Evolutionary conservation across 192 early-diverging fungal genomes (phyloP), one percentile per base, ranked within the genome.

Genomic region (Umbelopsis vinacea): DNA sequence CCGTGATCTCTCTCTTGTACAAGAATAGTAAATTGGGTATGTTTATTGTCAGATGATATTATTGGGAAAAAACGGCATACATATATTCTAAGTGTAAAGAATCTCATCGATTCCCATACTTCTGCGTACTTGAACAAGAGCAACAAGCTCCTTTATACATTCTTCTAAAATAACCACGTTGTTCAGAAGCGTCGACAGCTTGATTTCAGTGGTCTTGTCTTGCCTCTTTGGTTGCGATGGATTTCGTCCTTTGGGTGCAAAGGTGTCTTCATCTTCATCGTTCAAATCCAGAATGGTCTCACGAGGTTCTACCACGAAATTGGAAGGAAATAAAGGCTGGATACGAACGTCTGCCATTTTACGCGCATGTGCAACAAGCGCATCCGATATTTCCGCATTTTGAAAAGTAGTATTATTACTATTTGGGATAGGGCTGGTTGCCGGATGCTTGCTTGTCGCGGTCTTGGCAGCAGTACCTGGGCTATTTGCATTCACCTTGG

Each of bases 101-200:
- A 86, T 79, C 72, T 89, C 85, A 75, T 93, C 92, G 48, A 90
- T 87, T n/a, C 92, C 91, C 46, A 90, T 79, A 76, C 89, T 89
- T 71, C 91, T 83, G 14, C 92, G 86, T 22, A 92, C 91, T 73
- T 94, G 92, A 43, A 96, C 81, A 15, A 93, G 82, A 19, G 94
- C 92, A 10, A 96, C 86, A 10, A 97, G 83, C 79, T 98, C 96
- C 73, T 98, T 98, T 46, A 93, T 90, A 19, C 90, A 89, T 79
- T 98, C 96, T 68, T 98, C 92, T 70, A 98, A 71, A 45, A 96
- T 92, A 24, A 98, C 90, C 26, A 95, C 92, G 81, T 98, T 98
- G 66, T 94, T 95, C 24, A 94, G 78, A 68, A 96, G 84, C 78
- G 83, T 82, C 17, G 84, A 79, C 43, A 89, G 72, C 5, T 82